Evolutionary conservation across 225 moss, liverwort and hornwort species (phyloP), one percentile per base, ranked within the genome.

Genomic region (Climacium dendroides): DNA sequence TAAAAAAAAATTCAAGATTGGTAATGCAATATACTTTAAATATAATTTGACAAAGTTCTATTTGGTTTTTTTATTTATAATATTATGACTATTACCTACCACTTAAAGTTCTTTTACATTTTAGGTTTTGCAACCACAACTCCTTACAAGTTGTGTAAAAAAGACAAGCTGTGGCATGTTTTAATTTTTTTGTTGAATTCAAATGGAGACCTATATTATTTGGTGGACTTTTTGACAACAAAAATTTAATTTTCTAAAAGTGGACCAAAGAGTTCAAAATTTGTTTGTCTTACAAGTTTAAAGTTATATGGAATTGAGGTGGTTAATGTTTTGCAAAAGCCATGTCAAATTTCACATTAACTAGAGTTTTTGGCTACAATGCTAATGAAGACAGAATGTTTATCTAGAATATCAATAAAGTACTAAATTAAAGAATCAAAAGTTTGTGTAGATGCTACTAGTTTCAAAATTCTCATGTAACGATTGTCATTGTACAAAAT

Each of bases 111-210:
- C 15, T 26, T 70, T 70, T 15, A 9, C 2, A 71, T n/a, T 43
- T 71, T 71, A 3, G 2, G 3, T 26, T 41, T 71, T 4, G 9
- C 5, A 43, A 15, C 15, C 8, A 26, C 0, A 0, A 3, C 8
- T 2, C 15, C 25, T n/a, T 41, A 25, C 0, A 41, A 70, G 5
- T 41, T 70, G 26, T 41, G 8, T 70, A 8, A 41, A 70, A 69
- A 41, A 25, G 7, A 39, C 24, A 24, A 39, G 7, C 15, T 70
- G 14, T 15, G 5, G 25, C 3, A 41, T 41, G 3, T 24, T 37
- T 39, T 13, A 13, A 13, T 7, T 69, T 24, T 67, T 37, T 39
- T 66, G 14, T 69, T 39, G 24, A 25, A 69, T 41, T 69, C 4
- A 25, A 0, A 69, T 69, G 8, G 11, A 69, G 2, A 24, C 10